Conservation (phyloP, 176 grass and related monocot species). For the Echinochloa phyllopogon region DNA sequence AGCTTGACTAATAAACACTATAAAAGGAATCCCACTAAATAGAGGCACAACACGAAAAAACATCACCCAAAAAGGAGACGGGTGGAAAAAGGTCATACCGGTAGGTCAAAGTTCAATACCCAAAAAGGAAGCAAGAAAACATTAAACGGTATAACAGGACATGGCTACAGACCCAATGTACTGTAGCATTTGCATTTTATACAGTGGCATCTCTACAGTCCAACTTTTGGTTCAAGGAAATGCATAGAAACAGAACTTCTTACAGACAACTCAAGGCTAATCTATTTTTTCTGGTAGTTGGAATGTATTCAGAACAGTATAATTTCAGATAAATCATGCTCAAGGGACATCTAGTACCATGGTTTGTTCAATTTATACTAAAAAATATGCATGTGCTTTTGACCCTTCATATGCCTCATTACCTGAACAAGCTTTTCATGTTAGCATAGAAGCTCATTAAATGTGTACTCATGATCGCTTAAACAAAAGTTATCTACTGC, state of each 20-base stretch:
- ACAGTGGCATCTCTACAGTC: background rate
- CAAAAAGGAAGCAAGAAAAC: background rate
- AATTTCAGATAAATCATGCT: slow-evolving; percentile 21
- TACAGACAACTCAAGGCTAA: background rate
- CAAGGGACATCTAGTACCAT: slow-evolving; percentile 8
- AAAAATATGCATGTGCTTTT: background rate
- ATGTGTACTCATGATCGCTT: slow-evolving; percentile 1
- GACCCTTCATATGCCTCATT: slow-evolving; percentile 18
- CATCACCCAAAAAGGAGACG: background rate
- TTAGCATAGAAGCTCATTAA: slow-evolving; percentile 19
- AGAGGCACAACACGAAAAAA: background rate
- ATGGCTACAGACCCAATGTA: background rate
- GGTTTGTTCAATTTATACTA: background rate
- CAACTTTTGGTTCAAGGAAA: background rate
- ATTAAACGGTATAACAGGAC: background rate
- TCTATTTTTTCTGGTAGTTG: background rate
- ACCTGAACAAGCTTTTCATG: background rate
- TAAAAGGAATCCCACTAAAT: slow-evolving; percentile 16
- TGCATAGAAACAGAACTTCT: slow-evolving; percentile 19
- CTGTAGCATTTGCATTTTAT: slow-evolving; percentile 22
- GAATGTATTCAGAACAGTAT: background rate
- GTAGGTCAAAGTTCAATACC: background rate
- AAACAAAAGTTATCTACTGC: slow-evolving; percentile 23
- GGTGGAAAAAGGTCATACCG: slow-evolving; percentile 19
- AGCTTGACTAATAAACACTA: slow-evolving; percentile 34